phyloP scores from a whole-genome alignment of 78 protist species.

The Dictyostelium purpureum region DNA sequence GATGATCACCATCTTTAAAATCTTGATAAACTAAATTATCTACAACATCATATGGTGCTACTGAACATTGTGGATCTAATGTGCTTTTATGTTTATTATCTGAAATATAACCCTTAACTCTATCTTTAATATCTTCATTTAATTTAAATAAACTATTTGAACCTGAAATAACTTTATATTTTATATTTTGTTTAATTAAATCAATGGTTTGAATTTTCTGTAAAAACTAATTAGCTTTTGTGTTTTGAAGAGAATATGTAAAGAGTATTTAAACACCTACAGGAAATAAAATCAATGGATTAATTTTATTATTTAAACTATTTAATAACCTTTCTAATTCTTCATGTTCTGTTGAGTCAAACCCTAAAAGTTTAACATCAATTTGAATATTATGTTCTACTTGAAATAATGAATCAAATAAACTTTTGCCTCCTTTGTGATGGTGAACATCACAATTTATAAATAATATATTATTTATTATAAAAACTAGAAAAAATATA shows the following conservation, averaged over 20 bases:
- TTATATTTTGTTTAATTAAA: slow-evolving; percentile 59
- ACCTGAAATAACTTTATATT: not conserved
- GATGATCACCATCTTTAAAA: not conserved
- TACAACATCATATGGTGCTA: slow-evolving; percentile 4
- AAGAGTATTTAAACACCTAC: not conserved
- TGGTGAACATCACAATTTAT: not conserved
- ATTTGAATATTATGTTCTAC: slow-evolving; percentile 50
- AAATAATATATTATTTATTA: too few relatives aligned
- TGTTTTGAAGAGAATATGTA: not conserved
- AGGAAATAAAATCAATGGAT: slow-evolving; percentile 12
- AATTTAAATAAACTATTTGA: not conserved
- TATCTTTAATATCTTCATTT: not conserved
- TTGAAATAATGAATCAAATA: slow-evolving; percentile 14
- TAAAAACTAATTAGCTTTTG: not conserved
- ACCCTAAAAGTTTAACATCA: slow-evolving; percentile 30
- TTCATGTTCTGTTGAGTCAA: slow-evolving; percentile 1
- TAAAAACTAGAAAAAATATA: too few relatives aligned
- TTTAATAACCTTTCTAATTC: slow-evolving; percentile 30
- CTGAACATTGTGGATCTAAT: not conserved
- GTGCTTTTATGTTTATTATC: not conserved
- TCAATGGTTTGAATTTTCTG: slow-evolving; percentile 4
- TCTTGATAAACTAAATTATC: not conserved
- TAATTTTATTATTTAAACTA: slow-evolving; percentile 35
- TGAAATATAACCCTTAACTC: not conserved
- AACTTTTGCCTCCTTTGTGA: not conserved